A percentile compares a stretch with the other conserved stretches of the same genome.
These are phyloP conservation scores for Paraphoma sp. DNA, from an alignment of 2,329 filamentous ascomycete genomes.

Conservation along the genomic window DNA sequence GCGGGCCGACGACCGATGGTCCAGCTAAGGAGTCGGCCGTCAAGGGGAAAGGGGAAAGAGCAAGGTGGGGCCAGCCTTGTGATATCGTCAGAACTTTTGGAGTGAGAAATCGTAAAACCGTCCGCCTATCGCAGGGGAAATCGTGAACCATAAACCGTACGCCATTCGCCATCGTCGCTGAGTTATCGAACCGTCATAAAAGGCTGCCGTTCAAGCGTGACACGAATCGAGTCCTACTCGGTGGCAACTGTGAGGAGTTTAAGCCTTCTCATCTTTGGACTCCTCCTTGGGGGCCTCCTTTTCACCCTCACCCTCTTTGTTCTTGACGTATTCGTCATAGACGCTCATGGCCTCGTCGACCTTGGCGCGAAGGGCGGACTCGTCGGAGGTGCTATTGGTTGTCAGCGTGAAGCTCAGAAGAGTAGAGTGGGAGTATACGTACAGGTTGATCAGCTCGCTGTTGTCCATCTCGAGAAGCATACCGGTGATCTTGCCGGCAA, in stretches of 20 bases:
- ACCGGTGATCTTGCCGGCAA: constrained; percentile 98
- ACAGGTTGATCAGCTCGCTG: constrained; percentile 90
- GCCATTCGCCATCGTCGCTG: constrained; percentile 43
- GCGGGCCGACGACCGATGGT: constrained; percentile 20
- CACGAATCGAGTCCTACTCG: constrained; percentile 39
- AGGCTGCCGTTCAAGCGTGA: constrained; percentile 32
- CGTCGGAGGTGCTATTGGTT: constrained; percentile 78
- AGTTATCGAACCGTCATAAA: constrained; percentile 37
- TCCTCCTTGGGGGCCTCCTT: constrained; percentile 51
- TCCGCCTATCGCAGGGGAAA: constrained; percentile 32
- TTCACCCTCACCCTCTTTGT: constrained; percentile 61
- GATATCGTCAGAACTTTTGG: constrained; percentile 45
- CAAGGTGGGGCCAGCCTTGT: constrained; percentile 22
- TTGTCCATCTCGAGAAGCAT: constrained; percentile 99
- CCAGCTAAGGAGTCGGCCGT: constrained; percentile 40
- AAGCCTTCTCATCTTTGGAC: constrained; percentile 56
- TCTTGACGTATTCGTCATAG: constrained; percentile 99
- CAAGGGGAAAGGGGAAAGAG: constrained; percentile 19
- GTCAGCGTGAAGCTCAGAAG: constrained; percentile 34
- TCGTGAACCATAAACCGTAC: constrained; percentile 35
- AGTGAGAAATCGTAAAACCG: constrained; percentile 42
- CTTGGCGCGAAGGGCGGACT: constrained; percentile 87
- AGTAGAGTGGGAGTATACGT: constrained; percentile 59
- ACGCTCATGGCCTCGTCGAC: constrained; percentile 96
- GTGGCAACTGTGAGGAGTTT: constrained; percentile 39